These are phyloP conservation scores for Entomortierella beljakovae DNA, from an alignment of 192 early-diverging fungal genomes.

Conservation along the genomic window DNA sequence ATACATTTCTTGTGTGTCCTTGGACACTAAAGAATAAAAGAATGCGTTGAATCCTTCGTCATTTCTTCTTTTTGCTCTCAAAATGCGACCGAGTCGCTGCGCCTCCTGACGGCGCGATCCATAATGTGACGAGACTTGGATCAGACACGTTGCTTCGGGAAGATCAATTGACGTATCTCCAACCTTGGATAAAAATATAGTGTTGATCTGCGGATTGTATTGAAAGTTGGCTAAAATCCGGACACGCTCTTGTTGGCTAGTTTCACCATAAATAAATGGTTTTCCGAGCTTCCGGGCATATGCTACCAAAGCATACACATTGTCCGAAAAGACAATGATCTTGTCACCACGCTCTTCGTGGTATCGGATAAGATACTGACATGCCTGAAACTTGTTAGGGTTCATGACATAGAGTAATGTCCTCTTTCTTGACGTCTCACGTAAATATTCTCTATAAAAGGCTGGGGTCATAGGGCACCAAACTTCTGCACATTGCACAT, in stretches of 20 bases:
- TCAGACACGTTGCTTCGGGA: slow-evolving; percentile 97
- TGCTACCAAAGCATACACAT: slow-evolving; percentile 92
- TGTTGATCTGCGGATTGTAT: slow-evolving; percentile 90
- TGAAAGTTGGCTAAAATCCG: slow-evolving; percentile 94
- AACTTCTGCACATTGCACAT: slow-evolving; percentile 98
- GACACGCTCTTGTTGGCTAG: slow-evolving; percentile 90
- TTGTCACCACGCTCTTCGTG: slow-evolving; percentile 97
- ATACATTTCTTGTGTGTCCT: slow-evolving; percentile 99
- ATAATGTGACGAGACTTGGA: slow-evolving; percentile 99
- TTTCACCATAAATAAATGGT: slow-evolving; percentile 94
- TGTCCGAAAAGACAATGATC: slow-evolving; percentile 99
- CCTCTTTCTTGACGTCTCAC: slow-evolving; percentile 82
- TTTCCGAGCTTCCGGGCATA: slow-evolving; percentile 87
- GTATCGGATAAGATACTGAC: slow-evolving; percentile 95
- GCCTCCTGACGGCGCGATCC: slow-evolving; percentile 99
- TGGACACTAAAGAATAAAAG: slow-evolving; percentile 98
- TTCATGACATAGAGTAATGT: slow-evolving; percentile 96
- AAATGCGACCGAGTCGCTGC: slow-evolving; percentile 93
- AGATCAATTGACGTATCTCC: slow-evolving; percentile 99
- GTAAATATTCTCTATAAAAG: slow-evolving; percentile 95
- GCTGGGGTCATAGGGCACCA: slow-evolving; percentile 99
- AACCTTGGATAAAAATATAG: slow-evolving; percentile 90
- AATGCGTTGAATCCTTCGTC: slow-evolving; percentile 97
- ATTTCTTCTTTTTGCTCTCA: slow-evolving; percentile 94
- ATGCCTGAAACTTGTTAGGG: slow-evolving; percentile 97